Percentiles rank a stretch among this genome's conserved stretches.
These are phyloP conservation scores for Nicotiana tomentosiformis DNA, from an alignment of 257 asterid genomes.

Conservation along the genomic window DNA sequence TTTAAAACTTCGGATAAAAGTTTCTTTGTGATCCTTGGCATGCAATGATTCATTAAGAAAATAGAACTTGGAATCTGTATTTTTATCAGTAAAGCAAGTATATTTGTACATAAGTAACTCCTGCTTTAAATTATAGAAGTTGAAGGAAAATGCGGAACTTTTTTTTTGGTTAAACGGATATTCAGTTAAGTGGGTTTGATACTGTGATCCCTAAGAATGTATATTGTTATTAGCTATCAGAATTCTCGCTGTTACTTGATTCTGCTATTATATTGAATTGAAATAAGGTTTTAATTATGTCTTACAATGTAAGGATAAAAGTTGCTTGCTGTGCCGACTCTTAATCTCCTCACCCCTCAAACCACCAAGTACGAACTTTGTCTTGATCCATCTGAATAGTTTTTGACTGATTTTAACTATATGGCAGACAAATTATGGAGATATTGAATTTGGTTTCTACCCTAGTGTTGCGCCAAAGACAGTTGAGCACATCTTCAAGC, in stretches of 20 bases:
- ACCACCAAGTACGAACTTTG: background rate
- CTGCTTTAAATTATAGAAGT: background rate
- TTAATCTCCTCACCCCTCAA: background rate
- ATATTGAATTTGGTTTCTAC: conserved; percentile 69
- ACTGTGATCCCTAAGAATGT: background rate
- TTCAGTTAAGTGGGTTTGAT: background rate
- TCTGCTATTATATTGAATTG: background rate
- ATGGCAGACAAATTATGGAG: conserved; percentile 60
- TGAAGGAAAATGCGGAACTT: background rate
- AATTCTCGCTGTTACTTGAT: background rate
- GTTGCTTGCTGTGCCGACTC: background rate
- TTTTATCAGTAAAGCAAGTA: background rate
- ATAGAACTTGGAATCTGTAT: background rate
- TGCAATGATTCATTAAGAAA: background rate
- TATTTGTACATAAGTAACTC: background rate
- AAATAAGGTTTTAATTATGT: background rate
- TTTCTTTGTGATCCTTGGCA: background rate
- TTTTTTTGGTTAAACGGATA: background rate
- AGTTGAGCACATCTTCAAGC: conserved; percentile 89
- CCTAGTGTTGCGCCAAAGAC: conserved; percentile 83
- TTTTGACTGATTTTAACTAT: background rate
- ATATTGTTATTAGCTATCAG: background rate
- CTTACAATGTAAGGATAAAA: background rate
- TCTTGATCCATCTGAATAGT: background rate
- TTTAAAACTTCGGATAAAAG: background rate